Evolutionary conservation across 148 eudicot species (phyloP).

Genomic region (Drosera capensis): DNA sequence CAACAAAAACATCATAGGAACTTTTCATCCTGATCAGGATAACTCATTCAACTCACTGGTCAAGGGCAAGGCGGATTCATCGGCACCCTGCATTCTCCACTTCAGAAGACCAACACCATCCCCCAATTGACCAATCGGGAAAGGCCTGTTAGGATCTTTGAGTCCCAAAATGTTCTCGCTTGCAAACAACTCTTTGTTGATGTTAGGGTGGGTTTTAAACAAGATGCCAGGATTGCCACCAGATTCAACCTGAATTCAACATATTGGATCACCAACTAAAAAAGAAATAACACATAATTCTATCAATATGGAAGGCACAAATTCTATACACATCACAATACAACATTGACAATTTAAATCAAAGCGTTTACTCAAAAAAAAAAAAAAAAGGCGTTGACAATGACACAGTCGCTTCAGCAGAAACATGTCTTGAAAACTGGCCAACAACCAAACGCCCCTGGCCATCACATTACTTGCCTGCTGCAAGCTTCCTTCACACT

Average conservation of each 20-base stretch:
- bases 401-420: no score
- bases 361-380: no score
- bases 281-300: background rate
- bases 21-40: background rate
- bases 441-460: no score
- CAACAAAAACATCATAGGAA: background rate
- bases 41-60: constrained; percentile 37
- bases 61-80: constrained; percentile 81
- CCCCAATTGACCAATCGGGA: constrained; percentile 67
- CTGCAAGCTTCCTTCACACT: no score
- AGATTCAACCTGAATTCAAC: constrained; percentile 47
- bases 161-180: constrained; percentile 81
- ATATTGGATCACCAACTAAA: background rate
- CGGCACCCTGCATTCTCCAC: constrained; percentile 95
- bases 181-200: constrained; percentile 68
- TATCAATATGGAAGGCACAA: background rate
- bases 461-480: no score
- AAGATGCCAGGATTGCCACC: constrained; percentile 61
- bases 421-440: no score
- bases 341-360: no score
- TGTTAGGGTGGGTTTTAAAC: constrained; percentile 92
- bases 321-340: no score
- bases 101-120: constrained; percentile 84
- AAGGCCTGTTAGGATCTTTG: constrained; percentile 87
- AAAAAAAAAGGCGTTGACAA: no score